Evolutionary conservation across 192 early-diverging fungal genomes (phyloP), one percentile per base, ranked within the genome.

Genomic region (Lobosporangium transversale): DNA sequence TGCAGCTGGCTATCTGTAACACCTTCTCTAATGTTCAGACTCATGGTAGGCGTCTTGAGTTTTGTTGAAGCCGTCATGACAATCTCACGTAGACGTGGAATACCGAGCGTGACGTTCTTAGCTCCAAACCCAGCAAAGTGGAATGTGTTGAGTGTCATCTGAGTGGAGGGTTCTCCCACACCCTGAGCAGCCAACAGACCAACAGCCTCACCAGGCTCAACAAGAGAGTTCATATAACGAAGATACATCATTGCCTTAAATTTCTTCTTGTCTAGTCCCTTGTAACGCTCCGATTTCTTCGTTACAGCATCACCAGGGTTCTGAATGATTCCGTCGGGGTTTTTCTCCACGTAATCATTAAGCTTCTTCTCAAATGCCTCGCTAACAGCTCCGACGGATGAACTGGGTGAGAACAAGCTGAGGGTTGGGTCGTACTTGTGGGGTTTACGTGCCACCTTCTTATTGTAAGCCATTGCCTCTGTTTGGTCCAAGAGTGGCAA

Each of bases 81-180:
- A 67, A 99, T 97, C 86, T 99, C 98, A 74, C 97, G 94, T 58
- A 99, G 83, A 88, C 98, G 96, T 40, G 98, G 98, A 62, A 99
- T 98, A 90, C 98, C 98, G 40, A 99, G 89, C 3, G 98, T 99
- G 26, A 99, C 98, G 89, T 99, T 99, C 78, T 94, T 95, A 62
- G 95, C 96, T 81, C 96, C 97, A 60, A 82, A 82, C 29, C 94
- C 94, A 44, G 94, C 94, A 83, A 98, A 94, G 86, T 99, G 98
- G 93, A 99, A 99, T 54, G 98, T 99, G 85, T 99, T 99, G 33
- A 99, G 87, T 40, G 98, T 99, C 98, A 99, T 99, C 78, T 99
- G 98, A 17, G 98, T 99, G 44, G 96, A 97, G 44, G 98, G 98
- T 84, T 99, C 98, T 48, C 98, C 98, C 59, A 99, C 92, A 73